Percentiles rank a stretch among this genome's conserved stretches.
These are phyloP conservation scores for Cercospora berteroae DNA, from an alignment of 2,329 filamentous ascomycete genomes.

Conservation along the genomic window DNA sequence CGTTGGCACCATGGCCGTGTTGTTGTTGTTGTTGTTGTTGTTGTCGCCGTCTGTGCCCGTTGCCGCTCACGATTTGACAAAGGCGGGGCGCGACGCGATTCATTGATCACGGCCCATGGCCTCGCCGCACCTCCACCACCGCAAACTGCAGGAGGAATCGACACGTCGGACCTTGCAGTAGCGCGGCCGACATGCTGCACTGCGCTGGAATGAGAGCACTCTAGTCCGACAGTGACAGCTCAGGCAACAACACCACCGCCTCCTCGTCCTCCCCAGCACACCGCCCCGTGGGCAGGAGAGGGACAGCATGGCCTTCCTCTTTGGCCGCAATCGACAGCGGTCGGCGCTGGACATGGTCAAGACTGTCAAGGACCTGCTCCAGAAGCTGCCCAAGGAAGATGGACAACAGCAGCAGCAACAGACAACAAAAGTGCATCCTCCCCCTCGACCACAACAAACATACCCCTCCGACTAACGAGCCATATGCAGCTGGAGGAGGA, in stretches of 20 bases:
- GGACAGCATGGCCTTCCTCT: conserved; percentile 66
- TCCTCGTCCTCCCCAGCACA: not conserved
- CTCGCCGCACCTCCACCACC: not conserved
- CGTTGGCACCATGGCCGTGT: not conserved
- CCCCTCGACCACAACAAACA: not conserved
- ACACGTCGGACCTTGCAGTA: conserved; percentile 2
- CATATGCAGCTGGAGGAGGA: conserved; percentile 73
- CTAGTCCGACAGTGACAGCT: not conserved
- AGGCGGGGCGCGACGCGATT: not conserved
- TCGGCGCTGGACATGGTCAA: conserved; percentile 61
- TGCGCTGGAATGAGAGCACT: not conserved
- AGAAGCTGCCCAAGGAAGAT: conserved; percentile 57
- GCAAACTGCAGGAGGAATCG: not conserved
- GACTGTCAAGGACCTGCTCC: conserved; percentile 62
- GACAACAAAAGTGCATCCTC: conserved; percentile 40
- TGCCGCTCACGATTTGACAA: not conserved
- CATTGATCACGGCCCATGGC: not conserved
- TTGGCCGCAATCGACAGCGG: conserved; percentile 61
- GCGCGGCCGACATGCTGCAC: not conserved
- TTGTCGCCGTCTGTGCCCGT: not conserved
- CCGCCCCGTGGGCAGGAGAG: not conserved
- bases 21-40: not conserved
- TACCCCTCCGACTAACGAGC: conserved; percentile 3
- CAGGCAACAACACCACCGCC: not conserved
- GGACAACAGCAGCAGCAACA: conserved; percentile 46